Evolutionary conservation across 495 filamentous ascomycete species (phyloP), one percentile per base, ranked within the genome.

Genomic region (Aspergillus diversus): DNA sequence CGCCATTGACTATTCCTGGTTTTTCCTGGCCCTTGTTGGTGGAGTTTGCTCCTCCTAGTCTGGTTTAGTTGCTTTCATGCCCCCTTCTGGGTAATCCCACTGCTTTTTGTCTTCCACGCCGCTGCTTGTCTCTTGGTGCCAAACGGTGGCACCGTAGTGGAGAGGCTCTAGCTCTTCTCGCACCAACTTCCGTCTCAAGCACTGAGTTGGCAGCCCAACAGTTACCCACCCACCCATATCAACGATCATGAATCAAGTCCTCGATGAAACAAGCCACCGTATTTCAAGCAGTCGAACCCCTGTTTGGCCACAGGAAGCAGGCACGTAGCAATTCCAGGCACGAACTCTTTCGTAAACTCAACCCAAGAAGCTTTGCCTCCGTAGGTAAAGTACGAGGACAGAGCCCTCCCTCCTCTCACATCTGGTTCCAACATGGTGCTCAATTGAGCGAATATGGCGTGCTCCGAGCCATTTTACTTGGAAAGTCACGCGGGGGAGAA

Each of bases 281-380:
- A 61, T 52, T 33, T 55, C 32, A 15, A 53, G 33, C 39, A 32
- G 34, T n/a, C n/a, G 47, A 49, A 66, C 55, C 55, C 64, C 55
- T 62, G 60, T 64, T 66, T 39, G 60, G 57, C 33, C 57, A 17
- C 50, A 47, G 33, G 62, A 55, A 55, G 17, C 60, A 50, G 16
- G 64, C 64, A 65, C 64, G 59, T 43, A 60, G 53, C 35, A 43
- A 54, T 46, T 13, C 57, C 59, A 66, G 67, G 67, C 64, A 69
- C 67, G 64, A 69, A 69, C 67, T 47, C 59, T 57, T 52, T 52
- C 34, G 27, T 57, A 17, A 56, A 52, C 15, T 54, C 53, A 46
- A 46, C 2, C 27, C 51, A 33, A 54, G 34, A 17, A 6, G 17
- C 21, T 43, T 43, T 12, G 7, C 39, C 39, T 8, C n/a, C n/a